Conservation (phyloP, 305 asterid genomes). For the Fraxinus floribunda region DNA sequence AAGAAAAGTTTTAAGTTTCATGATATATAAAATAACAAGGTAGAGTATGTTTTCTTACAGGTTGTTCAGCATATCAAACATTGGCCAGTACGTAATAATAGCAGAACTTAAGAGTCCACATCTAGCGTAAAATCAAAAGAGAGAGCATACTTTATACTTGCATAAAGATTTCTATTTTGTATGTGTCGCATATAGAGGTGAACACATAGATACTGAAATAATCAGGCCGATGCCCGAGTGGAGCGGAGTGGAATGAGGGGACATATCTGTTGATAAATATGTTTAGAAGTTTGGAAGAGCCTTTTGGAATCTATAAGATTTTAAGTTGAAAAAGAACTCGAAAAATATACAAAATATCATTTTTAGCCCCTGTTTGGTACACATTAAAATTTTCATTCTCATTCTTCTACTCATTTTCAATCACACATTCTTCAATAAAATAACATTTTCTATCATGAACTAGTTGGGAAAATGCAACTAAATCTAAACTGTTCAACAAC, state of each 20-base stretch:
- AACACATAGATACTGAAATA: too few species aligned
- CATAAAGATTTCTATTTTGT: background rate
- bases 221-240: too few species aligned
- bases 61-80: background rate
- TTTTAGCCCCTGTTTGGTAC: too few species aligned
- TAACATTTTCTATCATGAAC: too few species aligned
- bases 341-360: background rate
- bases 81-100: background rate
- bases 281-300: background rate
- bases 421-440: too few species aligned
- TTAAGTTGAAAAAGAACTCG: background rate
- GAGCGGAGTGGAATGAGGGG: background rate
- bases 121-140: background rate
- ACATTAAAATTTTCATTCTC: too few species aligned
- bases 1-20: background rate
- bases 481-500: too few species aligned
- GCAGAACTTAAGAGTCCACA: background rate
- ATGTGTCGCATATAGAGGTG: too few species aligned
- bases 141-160: background rate
- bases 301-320: background rate
- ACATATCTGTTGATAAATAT: too few species aligned
- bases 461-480: too few species aligned
- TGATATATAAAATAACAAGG: background rate
- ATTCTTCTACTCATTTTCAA: too few species aligned
- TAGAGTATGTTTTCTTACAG: background rate